These are phyloP conservation scores for Phaffomyces antillensis DNA, from an alignment of 805 yeast genomes.

Conservation along the genomic window DNA sequence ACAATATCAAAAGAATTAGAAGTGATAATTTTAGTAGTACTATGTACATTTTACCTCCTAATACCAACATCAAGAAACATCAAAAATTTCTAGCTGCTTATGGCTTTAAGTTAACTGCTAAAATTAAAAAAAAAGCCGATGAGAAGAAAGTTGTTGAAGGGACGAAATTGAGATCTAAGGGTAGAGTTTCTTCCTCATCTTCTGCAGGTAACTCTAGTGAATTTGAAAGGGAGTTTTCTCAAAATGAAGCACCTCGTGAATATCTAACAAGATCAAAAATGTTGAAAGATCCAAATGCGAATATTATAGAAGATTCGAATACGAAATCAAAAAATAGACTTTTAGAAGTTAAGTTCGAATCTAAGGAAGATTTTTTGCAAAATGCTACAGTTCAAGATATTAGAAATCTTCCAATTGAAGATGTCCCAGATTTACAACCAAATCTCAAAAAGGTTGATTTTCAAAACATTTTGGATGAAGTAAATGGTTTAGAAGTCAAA, in stretches of 20 bases:
- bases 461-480: slow-evolving; percentile 8
- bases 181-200: neutral
- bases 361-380: slow-evolving; percentile 8
- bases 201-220: neutral
- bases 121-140: neutral
- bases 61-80: neutral
- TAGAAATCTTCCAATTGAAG: slow-evolving; percentile 10
- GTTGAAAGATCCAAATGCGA: neutral
- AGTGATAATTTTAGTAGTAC: neutral
- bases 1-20: neutral
- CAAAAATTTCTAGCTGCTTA: slow-evolving; percentile 1
- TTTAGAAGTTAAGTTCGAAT: neutral
- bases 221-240: neutral
- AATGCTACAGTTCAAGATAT: slow-evolving; percentile 14
- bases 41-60: neutral
- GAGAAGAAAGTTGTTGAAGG: neutral
- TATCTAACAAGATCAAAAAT: slow-evolving; percentile 8
- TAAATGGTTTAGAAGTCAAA: slow-evolving; percentile 6
- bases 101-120: neutral
- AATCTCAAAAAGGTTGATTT: slow-evolving; percentile 7
- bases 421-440: slow-evolving; percentile 19
- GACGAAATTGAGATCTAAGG: neutral
- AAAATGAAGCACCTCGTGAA: neutral
- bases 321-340: neutral
- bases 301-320: neutral